Conservation (phyloP, 2,329 filamentous ascomycete species). For the Exophiala aquamarina region DNA sequence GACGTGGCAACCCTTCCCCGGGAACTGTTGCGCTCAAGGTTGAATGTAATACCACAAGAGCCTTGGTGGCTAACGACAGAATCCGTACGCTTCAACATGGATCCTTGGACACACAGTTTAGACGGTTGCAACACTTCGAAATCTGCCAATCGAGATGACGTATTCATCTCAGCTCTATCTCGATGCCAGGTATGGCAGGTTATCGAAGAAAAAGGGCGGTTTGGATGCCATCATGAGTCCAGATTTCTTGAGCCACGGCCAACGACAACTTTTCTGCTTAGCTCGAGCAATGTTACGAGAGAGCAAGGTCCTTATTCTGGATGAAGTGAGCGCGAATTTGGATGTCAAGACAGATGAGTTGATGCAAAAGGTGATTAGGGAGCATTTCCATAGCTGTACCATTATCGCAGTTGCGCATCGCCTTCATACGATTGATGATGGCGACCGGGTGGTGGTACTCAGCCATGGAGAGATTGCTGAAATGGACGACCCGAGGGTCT, state of each 20-base stretch:
- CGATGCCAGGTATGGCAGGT: slow-evolving; percentile 39
- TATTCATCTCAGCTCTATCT: slow-evolving; percentile 38
- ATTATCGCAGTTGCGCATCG: slow-evolving; percentile 60
- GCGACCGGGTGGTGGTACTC: slow-evolving; percentile 60
- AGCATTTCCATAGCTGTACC: slow-evolving; percentile 57
- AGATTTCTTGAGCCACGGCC: slow-evolving; percentile 56
- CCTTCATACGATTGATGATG: slow-evolving; percentile 61
- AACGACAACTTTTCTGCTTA: slow-evolving; percentile 65
- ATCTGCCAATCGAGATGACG: slow-evolving; percentile 27
- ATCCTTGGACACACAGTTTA: slow-evolving; percentile 30
- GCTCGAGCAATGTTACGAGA: slow-evolving; percentile 57
- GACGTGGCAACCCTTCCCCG: slow-evolving; percentile 27
- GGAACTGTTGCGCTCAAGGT: slow-evolving; percentile 25
- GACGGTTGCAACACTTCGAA: neutral
- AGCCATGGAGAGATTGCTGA: slow-evolving; percentile 30
- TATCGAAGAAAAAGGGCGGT: slow-evolving; percentile 39
- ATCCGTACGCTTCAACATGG: slow-evolving; percentile 35
- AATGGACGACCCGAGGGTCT: slow-evolving; percentile 28
- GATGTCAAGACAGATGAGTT: slow-evolving; percentile 58
- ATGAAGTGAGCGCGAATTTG: slow-evolving; percentile 49
- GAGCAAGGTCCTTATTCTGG: slow-evolving; percentile 45
- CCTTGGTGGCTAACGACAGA: slow-evolving; percentile 28
- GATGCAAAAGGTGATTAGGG: slow-evolving; percentile 58
- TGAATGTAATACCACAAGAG: slow-evolving; percentile 34
- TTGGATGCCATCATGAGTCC: slow-evolving; percentile 47